These are phyloP conservation scores for Annulohypoxylon nitens DNA, from an alignment of 495 filamentous ascomycete genomes.

Conservation along the genomic window DNA sequence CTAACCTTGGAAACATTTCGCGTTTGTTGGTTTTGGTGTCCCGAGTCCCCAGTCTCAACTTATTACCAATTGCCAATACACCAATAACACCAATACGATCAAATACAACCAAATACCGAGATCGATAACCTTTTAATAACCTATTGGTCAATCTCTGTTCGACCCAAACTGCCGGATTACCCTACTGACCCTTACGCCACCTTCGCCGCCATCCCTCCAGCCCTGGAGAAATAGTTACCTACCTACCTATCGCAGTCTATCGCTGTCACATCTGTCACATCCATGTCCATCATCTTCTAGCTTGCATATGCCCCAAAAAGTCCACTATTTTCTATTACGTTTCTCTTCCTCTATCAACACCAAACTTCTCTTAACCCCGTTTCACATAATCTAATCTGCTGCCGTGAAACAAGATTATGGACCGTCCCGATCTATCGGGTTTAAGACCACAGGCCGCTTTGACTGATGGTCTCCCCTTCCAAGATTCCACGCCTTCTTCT, in stretches of 20 bases:
- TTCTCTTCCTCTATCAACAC: slow-evolving; percentile 28
- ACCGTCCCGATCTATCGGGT: slow-evolving; percentile 40
- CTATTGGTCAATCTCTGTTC: slow-evolving; percentile 25
- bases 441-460: slow-evolving; percentile 32
- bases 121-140: slow-evolving; percentile 2
- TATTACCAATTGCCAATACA: background rate
- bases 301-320: slow-evolving; percentile 40
- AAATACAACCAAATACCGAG: background rate
- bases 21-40: too few relatives aligned
- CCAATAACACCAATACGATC: background rate
- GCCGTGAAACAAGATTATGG: slow-evolving; percentile 40
- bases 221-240: background rate
- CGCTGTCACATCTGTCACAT: slow-evolving; percentile 12
- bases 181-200: background rate
- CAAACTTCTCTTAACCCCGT: slow-evolving; percentile 8
- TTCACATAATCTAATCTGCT: slow-evolving; percentile 21
- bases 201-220: slow-evolving; percentile 30
- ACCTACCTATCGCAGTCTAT: background rate
- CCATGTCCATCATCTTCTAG: slow-evolving; percentile 37
- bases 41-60: too few relatives aligned
- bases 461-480: slow-evolving; percentile 31
- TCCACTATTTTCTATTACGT: slow-evolving; percentile 39
- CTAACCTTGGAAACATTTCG: too few relatives aligned
- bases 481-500: slow-evolving; percentile 38
- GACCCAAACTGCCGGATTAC: slow-evolving; percentile 42